phyloP scores from a whole-genome alignment of 169 alveolate genomes.

The Plasmodium knowlesi region DNA sequence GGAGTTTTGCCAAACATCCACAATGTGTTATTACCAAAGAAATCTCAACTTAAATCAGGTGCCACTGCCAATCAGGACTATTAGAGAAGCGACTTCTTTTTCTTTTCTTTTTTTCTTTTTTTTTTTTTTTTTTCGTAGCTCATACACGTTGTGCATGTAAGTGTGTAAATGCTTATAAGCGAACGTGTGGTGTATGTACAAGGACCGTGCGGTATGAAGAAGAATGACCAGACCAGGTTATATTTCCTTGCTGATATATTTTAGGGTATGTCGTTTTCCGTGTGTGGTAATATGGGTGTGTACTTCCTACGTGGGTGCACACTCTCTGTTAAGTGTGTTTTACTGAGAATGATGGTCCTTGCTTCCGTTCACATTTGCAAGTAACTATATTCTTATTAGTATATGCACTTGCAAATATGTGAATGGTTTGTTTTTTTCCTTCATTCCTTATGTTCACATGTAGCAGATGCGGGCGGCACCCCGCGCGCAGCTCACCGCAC shows the following conservation, averaged over 20 bases:
- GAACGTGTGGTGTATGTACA: neutral
- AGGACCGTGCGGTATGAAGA: neutral
- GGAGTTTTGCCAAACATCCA: slow-evolving; percentile 99
- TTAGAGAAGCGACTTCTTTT: neutral
- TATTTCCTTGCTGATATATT: neutral
- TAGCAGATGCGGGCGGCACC: neutral
- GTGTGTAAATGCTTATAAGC: neutral
- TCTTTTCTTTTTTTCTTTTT: neutral
- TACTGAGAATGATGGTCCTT: neutral
- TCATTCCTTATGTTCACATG: neutral
- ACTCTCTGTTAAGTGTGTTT: neutral
- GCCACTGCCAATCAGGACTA: slow-evolving; percentile 54
- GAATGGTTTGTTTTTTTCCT: neutral
- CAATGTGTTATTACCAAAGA: slow-evolving; percentile 95
- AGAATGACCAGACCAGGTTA: neutral
- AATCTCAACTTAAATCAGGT: slow-evolving; percentile 75
- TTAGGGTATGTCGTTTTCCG: neutral
- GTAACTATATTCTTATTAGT: neutral
- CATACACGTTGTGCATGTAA: neutral
- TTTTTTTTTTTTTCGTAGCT: neutral
- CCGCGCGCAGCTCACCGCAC: neutral
- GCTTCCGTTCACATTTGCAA: neutral
- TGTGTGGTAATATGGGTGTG: neutral
- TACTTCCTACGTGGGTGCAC: neutral
- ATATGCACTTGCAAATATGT: neutral